These are phyloP conservation scores for Monosporascus sp. DNA, from an alignment of 2,329 filamentous ascomycete species.

Conservation along the genomic window DNA sequence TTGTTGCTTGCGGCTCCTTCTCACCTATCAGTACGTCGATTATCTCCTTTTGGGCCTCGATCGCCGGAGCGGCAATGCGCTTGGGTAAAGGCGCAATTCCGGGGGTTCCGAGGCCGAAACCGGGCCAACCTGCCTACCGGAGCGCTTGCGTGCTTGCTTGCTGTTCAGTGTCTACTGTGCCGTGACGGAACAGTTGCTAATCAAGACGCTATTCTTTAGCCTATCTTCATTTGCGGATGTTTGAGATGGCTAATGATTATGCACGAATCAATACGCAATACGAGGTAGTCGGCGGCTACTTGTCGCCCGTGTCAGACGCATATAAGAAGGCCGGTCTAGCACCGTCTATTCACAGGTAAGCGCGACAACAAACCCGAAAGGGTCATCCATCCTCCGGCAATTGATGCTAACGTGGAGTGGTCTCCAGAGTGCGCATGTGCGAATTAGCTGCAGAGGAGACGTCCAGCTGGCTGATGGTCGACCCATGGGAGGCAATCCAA, in stretches of 20 bases:
- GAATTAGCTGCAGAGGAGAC: constrained; percentile 71
- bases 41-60: not conserved
- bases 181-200: not conserved
- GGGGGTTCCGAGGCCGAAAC: not conserved
- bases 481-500: constrained; percentile 84
- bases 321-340: constrained; percentile 79
- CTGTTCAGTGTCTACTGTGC: too few relatives aligned
- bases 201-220: constrained; percentile 20
- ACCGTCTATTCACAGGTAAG: constrained; percentile 61
- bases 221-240: constrained; percentile 78
- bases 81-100: not conserved
- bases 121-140: not conserved
- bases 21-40: constrained; percentile 52
- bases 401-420: constrained; percentile 10
- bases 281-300: constrained; percentile 81
- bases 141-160: too few relatives aligned
- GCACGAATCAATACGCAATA: constrained; percentile 70
- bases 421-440: constrained; percentile 71
- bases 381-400: not conserved
- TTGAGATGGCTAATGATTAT: constrained; percentile 80
- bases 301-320: constrained; percentile 63
- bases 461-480: constrained; percentile 77
- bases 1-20: constrained; percentile 68
- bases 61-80: too few relatives aligned
- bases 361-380: not conserved